Base-by-base conservation (phyloP, 768 basidiomycete species). In the Cyclocybe aegerita region DNA sequence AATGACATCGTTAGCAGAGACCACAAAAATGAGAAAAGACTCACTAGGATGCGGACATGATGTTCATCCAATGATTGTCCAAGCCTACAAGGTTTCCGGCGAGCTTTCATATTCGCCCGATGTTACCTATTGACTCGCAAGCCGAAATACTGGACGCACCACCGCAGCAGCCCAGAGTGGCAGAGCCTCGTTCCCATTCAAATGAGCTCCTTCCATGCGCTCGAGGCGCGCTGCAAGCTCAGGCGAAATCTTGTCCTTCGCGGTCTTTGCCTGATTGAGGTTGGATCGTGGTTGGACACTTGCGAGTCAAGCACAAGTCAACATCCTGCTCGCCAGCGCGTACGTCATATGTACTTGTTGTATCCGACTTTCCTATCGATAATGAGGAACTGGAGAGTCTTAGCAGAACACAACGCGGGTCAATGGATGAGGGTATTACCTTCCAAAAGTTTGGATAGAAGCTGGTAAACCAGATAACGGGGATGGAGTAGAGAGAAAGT, bases 181-280 rank as follows among this genome's bases (percentile, higher is more conserved):
- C 52, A 67, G 59, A 4, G 54, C 57, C 49, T 72, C 71, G 17
- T 61, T 65, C 5, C 70, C 70, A 37, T 71, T 70, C 54, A 57
- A 30, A 42, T 71, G 72, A 2, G 72, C 70, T 6, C 69, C 73
- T 53, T 70, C 66, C 70, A 75, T 67, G 15, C 70, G 61, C 39
- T 63, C 62, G 4, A 66, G 50, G 4, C 59, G 60, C 16, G 55
- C 59, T 1, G 61, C 62, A 3, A 64, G 23, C 1, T 56, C 52
- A 2, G 63, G 52, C 4, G 67, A 53, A 11, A 72, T 42, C 37
- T 65, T 68, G 29, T 68, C 63, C 16, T 53, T 51, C 16, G 48
- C 9, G 29, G 64, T 54, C 35, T 60, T 60, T 1, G 55, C 50
- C 2, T 49, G 23, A 23, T 4, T 23, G 23, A 23, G 44, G 49